Evolutionary conservation across 192 early-diverging fungal genomes (phyloP).

Genomic region (Phycomyces blakesleeanus): DNA sequence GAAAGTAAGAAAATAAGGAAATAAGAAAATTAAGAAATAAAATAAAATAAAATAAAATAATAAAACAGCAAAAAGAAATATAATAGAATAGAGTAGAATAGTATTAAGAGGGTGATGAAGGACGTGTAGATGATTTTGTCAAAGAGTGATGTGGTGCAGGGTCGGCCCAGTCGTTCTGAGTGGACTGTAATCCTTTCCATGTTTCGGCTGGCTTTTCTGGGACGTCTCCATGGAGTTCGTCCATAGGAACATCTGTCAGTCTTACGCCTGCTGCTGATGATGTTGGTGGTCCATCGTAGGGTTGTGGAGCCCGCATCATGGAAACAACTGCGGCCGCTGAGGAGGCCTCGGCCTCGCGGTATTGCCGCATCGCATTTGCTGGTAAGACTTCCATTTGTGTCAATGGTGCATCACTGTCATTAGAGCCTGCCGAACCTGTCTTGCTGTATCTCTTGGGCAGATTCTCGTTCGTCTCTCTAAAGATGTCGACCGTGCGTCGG

Average conservation of each 20-base stretch:
- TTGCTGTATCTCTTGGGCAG: conserved; percentile 10
- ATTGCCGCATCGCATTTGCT: conserved; percentile 3
- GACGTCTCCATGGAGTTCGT: no score
- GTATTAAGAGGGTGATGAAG: background rate
- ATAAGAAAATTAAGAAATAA: no score
- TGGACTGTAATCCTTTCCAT: no score
- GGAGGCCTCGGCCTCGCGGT: background rate
- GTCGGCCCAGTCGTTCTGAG: conserved; percentile 8
- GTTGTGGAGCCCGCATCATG: background rate
- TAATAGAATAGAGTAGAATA: background rate
- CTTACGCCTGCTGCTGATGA: background rate
- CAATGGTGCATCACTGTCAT: conserved; percentile 15
- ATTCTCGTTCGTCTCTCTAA: conserved; percentile 15
- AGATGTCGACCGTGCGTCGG: conserved; percentile 2
- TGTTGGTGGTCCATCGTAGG: no score
- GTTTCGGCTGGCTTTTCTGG: no score
- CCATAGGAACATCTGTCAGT: background rate
- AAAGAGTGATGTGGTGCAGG: conserved; percentile 18
- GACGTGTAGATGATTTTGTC: background rate
- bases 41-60: no score
- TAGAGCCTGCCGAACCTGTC: conserved; percentile 27
- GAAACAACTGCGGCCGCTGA: background rate
- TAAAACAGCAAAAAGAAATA: background rate
- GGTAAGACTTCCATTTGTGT: conserved; percentile 3
- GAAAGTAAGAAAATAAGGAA: no score